Conservation (phyloP, 2,329 filamentous ascomycete species). For the Stachybotrys chlorohalonatus region DNA sequence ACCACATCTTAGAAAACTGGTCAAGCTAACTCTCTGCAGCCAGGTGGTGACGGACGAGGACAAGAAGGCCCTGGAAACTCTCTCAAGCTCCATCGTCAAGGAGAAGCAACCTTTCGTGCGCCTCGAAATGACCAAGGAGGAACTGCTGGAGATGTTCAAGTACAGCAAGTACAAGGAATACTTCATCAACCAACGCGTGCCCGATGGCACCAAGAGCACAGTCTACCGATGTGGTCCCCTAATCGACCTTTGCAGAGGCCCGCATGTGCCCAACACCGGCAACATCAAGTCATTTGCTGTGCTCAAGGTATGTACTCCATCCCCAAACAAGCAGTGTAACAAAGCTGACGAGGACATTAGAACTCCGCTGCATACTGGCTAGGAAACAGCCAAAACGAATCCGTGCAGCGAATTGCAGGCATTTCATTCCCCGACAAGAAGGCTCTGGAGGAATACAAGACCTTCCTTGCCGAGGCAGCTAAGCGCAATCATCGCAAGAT, state of each 20-base stretch:
- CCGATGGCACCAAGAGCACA: slow-evolving; percentile 81
- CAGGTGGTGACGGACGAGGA: slow-evolving; percentile 67
- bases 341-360: slow-evolving; percentile 27
- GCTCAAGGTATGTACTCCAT: slow-evolving; percentile 50
- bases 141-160: slow-evolving; percentile 87
- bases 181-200: slow-evolving; percentile 66
- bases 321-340: neutral
- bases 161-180: slow-evolving; percentile 99
- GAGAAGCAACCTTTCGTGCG: slow-evolving; percentile 95
- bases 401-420: slow-evolving; percentile 91
- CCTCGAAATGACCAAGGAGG: slow-evolving; percentile 78
- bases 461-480: slow-evolving; percentile 94
- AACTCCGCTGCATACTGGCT: slow-evolving; percentile 75
- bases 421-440: slow-evolving; percentile 96
- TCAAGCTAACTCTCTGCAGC: slow-evolving; percentile 30
- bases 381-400: slow-evolving; percentile 87
- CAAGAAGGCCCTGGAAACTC: slow-evolving; percentile 75
- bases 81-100: slow-evolving; percentile 79
- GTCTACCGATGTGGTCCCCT: slow-evolving; percentile 91
- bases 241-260: slow-evolving; percentile 91
- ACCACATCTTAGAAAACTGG: neutral
- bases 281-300: slow-evolving; percentile 93
- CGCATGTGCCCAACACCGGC: slow-evolving; percentile 85
- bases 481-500: slow-evolving; percentile 94
- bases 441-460: slow-evolving; percentile 83